Conservation (phyloP, 306 rosid genomes). For the Clitoria ternatea region DNA sequence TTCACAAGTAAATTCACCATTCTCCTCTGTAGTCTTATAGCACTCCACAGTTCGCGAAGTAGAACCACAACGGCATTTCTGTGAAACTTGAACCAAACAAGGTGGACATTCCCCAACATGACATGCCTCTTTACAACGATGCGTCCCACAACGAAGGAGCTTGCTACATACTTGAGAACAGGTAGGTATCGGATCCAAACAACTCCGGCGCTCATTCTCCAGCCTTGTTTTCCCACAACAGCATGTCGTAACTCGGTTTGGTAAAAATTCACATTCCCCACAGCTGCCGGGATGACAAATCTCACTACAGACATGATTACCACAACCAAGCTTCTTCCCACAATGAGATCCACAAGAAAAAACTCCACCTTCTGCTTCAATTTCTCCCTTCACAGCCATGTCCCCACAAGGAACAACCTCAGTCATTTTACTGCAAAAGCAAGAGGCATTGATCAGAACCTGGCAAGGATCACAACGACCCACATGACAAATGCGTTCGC, state of each 20-base stretch:
- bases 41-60: conserved; percentile 74
- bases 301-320: conserved; percentile 67
- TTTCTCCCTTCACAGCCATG: conserved; percentile 72
- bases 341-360: conserved; percentile 67
- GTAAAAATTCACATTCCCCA: conserved; percentile 60
- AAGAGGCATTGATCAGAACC: conserved; percentile 58
- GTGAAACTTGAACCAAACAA: conserved; percentile 60
- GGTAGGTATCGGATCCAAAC: conserved; percentile 84
- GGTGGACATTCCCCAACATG: conserved; percentile 84
- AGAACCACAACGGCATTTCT: conserved; percentile 80
- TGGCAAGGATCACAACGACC: conserved; percentile 86
- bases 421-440: conserved; percentile 62
- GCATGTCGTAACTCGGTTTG: conserved; percentile 65
- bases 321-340: conserved; percentile 58
- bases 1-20: conserved; percentile 62
- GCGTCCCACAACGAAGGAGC: conserved; percentile 56
- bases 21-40: conserved; percentile 46
- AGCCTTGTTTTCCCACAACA: conserved; percentile 76
- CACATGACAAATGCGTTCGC: conserved; percentile 63
- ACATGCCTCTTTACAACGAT: conserved; percentile 62
- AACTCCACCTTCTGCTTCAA: conserved; percentile 61
- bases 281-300: conserved; percentile 84
- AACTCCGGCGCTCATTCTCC: conserved; percentile 64
- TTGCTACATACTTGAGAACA: conserved; percentile 67
- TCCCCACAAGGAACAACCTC: conserved; percentile 73